Conservation (phyloP, 371 early-diverging fungal species). For the Syncephalastrum racemosum region DNA sequence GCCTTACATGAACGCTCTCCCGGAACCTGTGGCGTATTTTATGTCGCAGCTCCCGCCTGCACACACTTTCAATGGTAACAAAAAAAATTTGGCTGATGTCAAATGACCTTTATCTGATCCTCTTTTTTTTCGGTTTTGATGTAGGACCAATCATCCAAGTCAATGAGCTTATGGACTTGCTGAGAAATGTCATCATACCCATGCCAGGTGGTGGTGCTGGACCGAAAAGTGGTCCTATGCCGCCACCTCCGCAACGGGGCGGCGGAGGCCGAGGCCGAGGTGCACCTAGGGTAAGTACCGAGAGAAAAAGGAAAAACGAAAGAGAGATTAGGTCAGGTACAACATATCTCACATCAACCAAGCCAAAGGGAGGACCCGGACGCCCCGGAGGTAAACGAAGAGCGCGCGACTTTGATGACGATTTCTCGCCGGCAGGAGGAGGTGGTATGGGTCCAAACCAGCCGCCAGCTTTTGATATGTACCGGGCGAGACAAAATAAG, state of each 20-base stretch:
- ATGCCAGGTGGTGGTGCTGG: slow-evolving; percentile 30
- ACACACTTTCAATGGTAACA: slow-evolving; percentile 46
- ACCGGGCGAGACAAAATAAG: slow-evolving; percentile 59
- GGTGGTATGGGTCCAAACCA: slow-evolving; percentile 61
- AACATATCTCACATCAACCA: not conserved
- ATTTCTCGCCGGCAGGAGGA: slow-evolving; percentile 44
- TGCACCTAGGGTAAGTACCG: slow-evolving; percentile 30
- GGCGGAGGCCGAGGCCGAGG: slow-evolving; percentile 29
- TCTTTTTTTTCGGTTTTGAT: not conserved
- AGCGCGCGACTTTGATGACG: slow-evolving; percentile 54
- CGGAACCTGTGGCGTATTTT: slow-evolving; percentile 62
- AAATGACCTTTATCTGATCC: not conserved
- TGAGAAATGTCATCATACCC: slow-evolving; percentile 48
- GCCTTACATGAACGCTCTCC: slow-evolving; percentile 24
- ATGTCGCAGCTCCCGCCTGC: slow-evolving; percentile 56
- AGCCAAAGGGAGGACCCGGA: slow-evolving; percentile 14
- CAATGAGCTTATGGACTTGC: slow-evolving; percentile 51
- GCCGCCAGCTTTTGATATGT: slow-evolving; percentile 64
- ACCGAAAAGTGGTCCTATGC: slow-evolving; percentile 16
- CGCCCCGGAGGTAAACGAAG: slow-evolving; percentile 45
- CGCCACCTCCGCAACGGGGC: slow-evolving; percentile 21
- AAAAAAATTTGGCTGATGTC: not conserved
- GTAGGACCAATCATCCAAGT: slow-evolving; percentile 47
- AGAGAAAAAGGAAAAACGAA: too few relatives aligned
- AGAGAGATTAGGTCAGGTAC: not conserved